Percentiles rank a stretch among this genome's conserved stretches.
Conservation (phyloP, 106 monocot genomes). For the Narthecium ossifragum region DNA sequence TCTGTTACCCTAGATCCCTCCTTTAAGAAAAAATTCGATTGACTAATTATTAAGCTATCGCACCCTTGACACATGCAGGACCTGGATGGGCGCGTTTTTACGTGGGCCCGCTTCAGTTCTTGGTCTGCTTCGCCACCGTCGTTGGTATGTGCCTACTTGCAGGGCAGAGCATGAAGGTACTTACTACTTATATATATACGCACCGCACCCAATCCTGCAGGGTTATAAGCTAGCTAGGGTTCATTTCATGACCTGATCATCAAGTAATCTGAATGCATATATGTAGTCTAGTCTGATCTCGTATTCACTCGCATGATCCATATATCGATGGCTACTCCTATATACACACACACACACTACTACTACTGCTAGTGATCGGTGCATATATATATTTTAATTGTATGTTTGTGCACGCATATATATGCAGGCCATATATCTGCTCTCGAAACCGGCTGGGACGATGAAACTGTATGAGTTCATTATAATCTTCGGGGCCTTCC, state of each 20-base stretch:
- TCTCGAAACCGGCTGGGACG: not conserved
- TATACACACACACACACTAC: too few species aligned
- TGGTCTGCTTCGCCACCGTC: conserved; percentile 73
- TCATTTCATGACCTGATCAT: not conserved
- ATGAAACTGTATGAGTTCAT: conserved; percentile 8
- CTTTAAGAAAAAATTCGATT: too few species aligned
- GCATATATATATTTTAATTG: too few species aligned
- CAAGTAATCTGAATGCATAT: not conserved
- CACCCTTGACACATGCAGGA: conserved; percentile 24
- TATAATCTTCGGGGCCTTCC: not conserved
- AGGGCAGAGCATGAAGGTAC: conserved; percentile 83
- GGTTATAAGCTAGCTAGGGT: too few species aligned
- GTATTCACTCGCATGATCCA: too few species aligned
- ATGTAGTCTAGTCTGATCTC: not conserved
- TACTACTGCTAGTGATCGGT: not conserved
- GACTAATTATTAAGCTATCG: too few species aligned
- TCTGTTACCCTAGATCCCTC: too few species aligned
- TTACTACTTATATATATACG: too few species aligned
- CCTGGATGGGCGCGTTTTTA: conserved; percentile 49
- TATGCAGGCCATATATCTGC: not conserved
- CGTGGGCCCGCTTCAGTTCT: conserved; percentile 75
- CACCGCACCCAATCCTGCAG: too few species aligned
- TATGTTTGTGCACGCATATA: not conserved
- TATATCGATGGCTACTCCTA: too few species aligned
- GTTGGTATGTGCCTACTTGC: conserved; percentile 53